phyloP scores from a whole-genome alignment of 73 alveolate genomes.

The Paramecium sonneborni region DNA sequence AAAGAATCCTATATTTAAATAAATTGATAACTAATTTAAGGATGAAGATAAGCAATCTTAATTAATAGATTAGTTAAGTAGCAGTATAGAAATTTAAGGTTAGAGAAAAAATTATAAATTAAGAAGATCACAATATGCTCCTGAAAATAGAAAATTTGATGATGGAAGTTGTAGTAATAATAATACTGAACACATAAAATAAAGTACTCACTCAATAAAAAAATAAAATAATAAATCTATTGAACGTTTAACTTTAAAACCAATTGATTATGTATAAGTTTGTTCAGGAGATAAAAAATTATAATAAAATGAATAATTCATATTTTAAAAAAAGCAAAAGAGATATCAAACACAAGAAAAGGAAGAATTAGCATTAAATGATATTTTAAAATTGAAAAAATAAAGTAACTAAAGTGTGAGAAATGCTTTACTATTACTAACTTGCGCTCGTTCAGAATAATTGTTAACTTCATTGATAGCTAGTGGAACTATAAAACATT shows the following conservation, averaged over 20 bases:
- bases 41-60: not conserved
- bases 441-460: not conserved
- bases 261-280: not conserved
- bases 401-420: constrained; percentile 7
- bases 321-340: not conserved
- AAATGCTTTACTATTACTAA: not conserved
- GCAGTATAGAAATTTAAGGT: not conserved
- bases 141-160: not conserved
- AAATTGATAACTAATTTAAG: not conserved
- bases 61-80: not conserved
- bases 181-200: not conserved
- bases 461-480: not conserved
- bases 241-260: not conserved
- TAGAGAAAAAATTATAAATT: not conserved
- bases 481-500: constrained; percentile 5
- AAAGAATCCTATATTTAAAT: not conserved
- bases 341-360: not conserved
- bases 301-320: not conserved
- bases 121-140: constrained; percentile 2
- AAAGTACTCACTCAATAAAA: not conserved
- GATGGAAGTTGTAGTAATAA: constrained; percentile 14
- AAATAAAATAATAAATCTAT: not conserved
- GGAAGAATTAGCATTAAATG: not conserved
- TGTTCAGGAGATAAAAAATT: not conserved
- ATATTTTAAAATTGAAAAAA: not conserved